phyloP scores from a whole-genome alignment of 75 land plant genomes.

The Cunninghamia lanceolata region DNA sequence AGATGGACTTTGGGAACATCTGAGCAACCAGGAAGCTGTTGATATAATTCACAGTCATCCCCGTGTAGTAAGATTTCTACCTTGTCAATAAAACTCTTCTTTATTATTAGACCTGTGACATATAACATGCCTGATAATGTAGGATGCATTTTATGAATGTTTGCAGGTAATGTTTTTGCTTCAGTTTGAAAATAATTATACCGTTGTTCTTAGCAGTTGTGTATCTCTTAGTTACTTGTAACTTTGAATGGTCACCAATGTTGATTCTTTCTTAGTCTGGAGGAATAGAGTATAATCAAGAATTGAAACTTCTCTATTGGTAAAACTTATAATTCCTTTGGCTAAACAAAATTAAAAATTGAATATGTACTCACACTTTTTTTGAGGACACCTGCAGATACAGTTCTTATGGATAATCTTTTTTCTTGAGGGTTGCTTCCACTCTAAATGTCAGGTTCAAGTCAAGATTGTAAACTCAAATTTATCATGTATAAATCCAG shows the following conservation, averaged over 20 bases:
- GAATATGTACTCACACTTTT: background rate
- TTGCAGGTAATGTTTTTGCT: background rate
- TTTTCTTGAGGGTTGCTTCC: background rate
- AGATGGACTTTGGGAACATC: slow-evolving; percentile 94
- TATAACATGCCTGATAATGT: background rate
- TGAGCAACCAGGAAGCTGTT: slow-evolving; percentile 83
- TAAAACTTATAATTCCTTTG: background rate
- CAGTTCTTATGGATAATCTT: background rate
- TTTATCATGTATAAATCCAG: background rate
- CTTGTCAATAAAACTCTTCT: background rate
- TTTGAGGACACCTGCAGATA: background rate
- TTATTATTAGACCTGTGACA: background rate
- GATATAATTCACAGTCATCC: slow-evolving; percentile 70
- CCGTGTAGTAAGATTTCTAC: slow-evolving; percentile 42
- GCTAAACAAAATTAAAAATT: background rate
- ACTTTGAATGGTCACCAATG: background rate
- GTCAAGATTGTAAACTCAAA: background rate
- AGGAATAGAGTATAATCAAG: background rate
- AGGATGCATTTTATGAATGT: background rate
- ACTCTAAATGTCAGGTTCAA: background rate
- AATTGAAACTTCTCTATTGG: background rate
- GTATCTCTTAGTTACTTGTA: background rate
- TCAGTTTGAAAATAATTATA: background rate
- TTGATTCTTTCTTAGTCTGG: background rate
- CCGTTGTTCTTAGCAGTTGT: background rate